Conservation (phyloP, 805 yeast species). For the Kodamaea nitidulidarum region DNA sequence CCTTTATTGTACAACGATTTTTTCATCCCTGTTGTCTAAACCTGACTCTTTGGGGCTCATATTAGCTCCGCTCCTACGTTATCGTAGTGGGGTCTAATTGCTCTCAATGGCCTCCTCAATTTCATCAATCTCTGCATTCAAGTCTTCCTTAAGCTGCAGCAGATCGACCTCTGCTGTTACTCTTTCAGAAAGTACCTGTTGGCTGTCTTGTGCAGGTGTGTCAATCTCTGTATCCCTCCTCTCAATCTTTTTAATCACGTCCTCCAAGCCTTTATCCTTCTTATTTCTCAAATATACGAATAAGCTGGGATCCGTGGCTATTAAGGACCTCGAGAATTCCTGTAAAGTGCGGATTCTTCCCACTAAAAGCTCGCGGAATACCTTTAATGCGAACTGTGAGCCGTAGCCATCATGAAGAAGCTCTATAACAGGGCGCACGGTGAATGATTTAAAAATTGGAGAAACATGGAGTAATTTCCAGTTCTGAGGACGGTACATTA, state of each 20-base stretch:
- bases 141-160: constrained; percentile 7
- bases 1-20: too few species aligned
- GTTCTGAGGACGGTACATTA: constrained; percentile 12
- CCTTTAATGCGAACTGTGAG: constrained; percentile 7
- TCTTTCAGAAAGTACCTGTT: not conserved
- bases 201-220: too few species aligned
- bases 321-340: constrained; percentile 16
- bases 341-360: not conserved
- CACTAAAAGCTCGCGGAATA: constrained; percentile 5
- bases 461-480: constrained; percentile 24
- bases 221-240: not conserved
- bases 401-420: constrained; percentile 9
- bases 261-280: constrained; percentile 11
- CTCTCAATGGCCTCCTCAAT: constrained; percentile 3
- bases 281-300: constrained; percentile 26
- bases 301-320: constrained; percentile 22
- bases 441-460: constrained; percentile 18
- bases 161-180: constrained; percentile 9
- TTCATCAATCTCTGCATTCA: constrained; percentile 12
- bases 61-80: too few species aligned
- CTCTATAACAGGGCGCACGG: constrained; percentile 15
- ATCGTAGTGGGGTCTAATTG: too few species aligned
- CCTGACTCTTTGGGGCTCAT: too few species aligned
- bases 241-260: constrained; percentile 4
- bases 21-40: too few species aligned